These are phyloP conservation scores for Microascus cirrosus DNA, from an alignment of 2,329 filamentous ascomycete species.

Conservation along the genomic window DNA sequence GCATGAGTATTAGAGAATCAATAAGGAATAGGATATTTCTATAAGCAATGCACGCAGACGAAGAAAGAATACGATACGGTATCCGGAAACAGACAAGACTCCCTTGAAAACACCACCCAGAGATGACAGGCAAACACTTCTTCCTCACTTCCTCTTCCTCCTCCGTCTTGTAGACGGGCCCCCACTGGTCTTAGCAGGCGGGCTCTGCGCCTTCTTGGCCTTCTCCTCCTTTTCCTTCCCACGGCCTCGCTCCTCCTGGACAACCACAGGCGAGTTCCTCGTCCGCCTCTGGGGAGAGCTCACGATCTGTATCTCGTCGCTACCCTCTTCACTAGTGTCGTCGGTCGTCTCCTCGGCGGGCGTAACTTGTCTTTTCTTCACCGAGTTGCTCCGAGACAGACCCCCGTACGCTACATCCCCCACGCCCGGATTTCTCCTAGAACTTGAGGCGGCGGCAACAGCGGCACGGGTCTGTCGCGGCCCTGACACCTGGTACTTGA, in stretches of 20 bases:
- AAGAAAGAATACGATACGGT: not conserved
- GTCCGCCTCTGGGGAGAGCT: not conserved
- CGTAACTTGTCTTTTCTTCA: slow-evolving; percentile 17
- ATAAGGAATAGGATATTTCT: slow-evolving; percentile 5
- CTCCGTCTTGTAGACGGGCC: not conserved
- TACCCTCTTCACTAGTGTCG: slow-evolving; percentile 9
- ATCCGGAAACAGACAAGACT: not conserved
- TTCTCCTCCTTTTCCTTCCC: not conserved
- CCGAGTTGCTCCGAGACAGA: slow-evolving; percentile 13
- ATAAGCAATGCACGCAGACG: slow-evolving; percentile 1
- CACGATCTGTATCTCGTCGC: not conserved
- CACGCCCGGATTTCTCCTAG: slow-evolving; percentile 18
- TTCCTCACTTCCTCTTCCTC: not conserved
- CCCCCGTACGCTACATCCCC: slow-evolving; percentile 14
- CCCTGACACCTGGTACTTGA: slow-evolving; percentile 39
- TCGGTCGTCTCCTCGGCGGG: slow-evolving; percentile 20
- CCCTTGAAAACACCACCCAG: not conserved
- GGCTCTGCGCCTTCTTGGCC: not conserved
- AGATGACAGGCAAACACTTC: not conserved
- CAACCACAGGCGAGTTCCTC: not conserved
- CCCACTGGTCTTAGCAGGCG: not conserved
- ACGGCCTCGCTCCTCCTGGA: not conserved
- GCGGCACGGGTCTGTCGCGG: slow-evolving; percentile 19
- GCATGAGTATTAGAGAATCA: not conserved
- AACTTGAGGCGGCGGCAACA: slow-evolving; percentile 15